Evolutionary conservation across 352 stramenopile species (phyloP), one percentile per base, ranked within the genome.

Genomic region (Pythium biforme): DNA sequence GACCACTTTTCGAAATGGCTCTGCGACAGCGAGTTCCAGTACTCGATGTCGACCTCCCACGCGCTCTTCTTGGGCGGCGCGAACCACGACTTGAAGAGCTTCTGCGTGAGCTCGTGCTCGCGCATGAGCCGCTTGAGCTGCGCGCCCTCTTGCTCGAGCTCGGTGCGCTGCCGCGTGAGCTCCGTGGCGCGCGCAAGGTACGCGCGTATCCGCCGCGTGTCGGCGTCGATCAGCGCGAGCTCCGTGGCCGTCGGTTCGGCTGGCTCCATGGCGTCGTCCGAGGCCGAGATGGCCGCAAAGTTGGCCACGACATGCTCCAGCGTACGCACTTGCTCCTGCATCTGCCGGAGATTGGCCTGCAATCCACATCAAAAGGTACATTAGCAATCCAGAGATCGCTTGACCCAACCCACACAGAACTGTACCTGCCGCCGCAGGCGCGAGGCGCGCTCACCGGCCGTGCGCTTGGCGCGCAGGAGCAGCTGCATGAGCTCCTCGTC

Each of bases 51-150:
- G 14, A 67, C 23, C 43, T 62, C 64, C 64, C 64, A 72, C 27
- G 64, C 47, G 22, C 26, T 61, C 43, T 72, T 66, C 26, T 62
- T 59, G 39, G 64, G 52, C 20, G 64, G 53, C 19, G 52, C 53
- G 53, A 67, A 56, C 64, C 64, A 72, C 22, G 58, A 67, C 31
- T 47, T 55, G 52, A 72, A 52, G 52, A 72, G 40, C 55, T 72
- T 72, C 19, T 66, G 52, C 26, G 58, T 46, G 15, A 67, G 47
- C 58, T 66, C 58, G 52, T 72, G 64, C 41, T 72, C 64, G 25
- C 64, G 64, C 53, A 72, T 34, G 11, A 63, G 46, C 17, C 51
- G 40, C 43, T 58, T 53, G 37, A 72, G 49, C 34, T 72, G 65
- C 19, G 54, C 34, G 39, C 48, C 47, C 50, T 72, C 43, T 2